Percentiles rank a stretch among this genome's conserved stretches.
Evolutionary conservation across 169 alveolate genomes (phyloP).

Genomic region (Amoebophrya sp.): DNA sequence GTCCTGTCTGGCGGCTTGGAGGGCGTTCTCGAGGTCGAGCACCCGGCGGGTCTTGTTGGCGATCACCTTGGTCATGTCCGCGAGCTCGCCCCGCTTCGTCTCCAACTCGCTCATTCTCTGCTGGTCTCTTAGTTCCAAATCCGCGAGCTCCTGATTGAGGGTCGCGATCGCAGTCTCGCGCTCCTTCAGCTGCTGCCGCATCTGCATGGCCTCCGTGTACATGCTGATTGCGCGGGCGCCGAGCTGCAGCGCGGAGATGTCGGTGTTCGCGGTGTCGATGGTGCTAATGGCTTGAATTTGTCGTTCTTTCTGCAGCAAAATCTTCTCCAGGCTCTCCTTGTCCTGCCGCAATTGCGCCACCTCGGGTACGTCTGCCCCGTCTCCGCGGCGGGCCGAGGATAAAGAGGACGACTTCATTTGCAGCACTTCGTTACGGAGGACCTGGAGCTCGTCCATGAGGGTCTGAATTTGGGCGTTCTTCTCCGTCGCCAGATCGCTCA

Average conservation of each 20-base stretch:
- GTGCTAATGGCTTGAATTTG: not conserved
- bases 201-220: not conserved
- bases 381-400: no score
- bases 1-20: not conserved
- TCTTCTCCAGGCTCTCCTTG: not conserved
- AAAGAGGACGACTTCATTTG: no score
- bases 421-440: not conserved
- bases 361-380: no score
- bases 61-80: not conserved
- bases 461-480: not conserved
- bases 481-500: not conserved
- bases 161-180: not conserved
- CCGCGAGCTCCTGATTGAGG: not conserved
- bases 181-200: not conserved
- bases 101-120: not conserved
- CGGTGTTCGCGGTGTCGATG: not conserved
- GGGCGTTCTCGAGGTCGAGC: not conserved
- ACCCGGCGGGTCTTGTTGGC: not conserved
- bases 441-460: not conserved
- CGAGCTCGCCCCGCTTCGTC: not conserved
- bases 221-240: not conserved
- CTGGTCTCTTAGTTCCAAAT: not conserved
- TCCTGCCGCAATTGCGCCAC: not conserved
- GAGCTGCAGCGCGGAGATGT: not conserved
- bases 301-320: not conserved